Evolutionary conservation across 306 rosid genomes (phyloP).

Genomic region (Sesbania bispinosa): DNA sequence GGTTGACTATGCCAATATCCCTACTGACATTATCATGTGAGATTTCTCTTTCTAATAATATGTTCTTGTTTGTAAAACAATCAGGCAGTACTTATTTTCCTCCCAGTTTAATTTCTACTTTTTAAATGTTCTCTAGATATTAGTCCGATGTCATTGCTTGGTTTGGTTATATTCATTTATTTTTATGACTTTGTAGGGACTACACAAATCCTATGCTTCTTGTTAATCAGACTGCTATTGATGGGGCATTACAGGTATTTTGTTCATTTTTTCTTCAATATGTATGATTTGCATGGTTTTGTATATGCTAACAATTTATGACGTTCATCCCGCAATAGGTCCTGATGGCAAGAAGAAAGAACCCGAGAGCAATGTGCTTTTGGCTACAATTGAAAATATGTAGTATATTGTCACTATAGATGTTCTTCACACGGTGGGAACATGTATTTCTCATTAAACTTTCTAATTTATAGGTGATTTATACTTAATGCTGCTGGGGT

Average conservation of each 20-base stretch:
- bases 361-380: slow-evolving; percentile 80
- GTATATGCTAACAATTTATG: slow-evolving; percentile 31
- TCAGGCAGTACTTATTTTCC: neutral
- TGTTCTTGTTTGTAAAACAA: neutral
- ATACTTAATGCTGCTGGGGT: slow-evolving; percentile 2
- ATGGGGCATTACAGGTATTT: slow-evolving; percentile 67
- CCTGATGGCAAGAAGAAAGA: slow-evolving; percentile 91
- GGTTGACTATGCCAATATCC: neutral
- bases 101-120: neutral
- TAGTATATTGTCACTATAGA: slow-evolving; percentile 90
- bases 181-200: slow-evolving; percentile 58
- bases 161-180: neutral
- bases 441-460: neutral
- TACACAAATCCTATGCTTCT: slow-evolving; percentile 94
- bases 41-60: neutral
- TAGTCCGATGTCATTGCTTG: neutral
- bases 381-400: slow-evolving; percentile 91
- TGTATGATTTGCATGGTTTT: neutral
- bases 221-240: slow-evolving; percentile 89
- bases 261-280: neutral
- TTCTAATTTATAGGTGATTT: slow-evolving; percentile 3
- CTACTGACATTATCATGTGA: neutral
- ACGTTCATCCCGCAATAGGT: slow-evolving; percentile 62
- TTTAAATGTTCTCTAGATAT: neutral
- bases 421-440: slow-evolving; percentile 72